Percentiles rank a stretch among this genome's conserved stretches.
Conservation (phyloP, 2,329 filamentous ascomycete genomes). For the Ophiostoma perfectum region DNA sequence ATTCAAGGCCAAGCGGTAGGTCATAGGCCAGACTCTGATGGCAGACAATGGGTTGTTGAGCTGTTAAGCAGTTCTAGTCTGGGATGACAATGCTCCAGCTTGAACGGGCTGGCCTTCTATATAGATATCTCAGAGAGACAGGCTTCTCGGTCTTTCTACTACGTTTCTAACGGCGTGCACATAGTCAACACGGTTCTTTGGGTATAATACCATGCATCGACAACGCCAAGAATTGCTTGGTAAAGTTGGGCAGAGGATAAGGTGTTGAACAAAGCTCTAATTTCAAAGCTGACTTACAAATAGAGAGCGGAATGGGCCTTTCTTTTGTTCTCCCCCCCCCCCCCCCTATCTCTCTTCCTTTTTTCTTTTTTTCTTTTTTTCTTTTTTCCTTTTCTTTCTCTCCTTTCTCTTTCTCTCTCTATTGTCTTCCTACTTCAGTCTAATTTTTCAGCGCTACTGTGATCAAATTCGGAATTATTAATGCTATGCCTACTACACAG, state of each 20-base stretch:
- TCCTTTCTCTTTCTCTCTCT: neutral
- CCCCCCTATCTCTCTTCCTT: neutral
- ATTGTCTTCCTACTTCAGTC: neutral
- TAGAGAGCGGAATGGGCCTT: neutral
- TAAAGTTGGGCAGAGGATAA: constrained; percentile 1
- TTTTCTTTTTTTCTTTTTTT: neutral
- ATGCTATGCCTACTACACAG: neutral
- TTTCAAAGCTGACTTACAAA: neutral
- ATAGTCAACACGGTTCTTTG: neutral
- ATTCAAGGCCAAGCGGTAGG: no score
- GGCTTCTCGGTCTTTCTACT: no score
- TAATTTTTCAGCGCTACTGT: neutral
- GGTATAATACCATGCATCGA: neutral
- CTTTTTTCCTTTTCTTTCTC: neutral
- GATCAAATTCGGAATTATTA: neutral
- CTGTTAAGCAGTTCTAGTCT: no score
- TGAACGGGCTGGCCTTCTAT: no score
- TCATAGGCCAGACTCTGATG: no score
- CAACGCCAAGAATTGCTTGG: neutral
- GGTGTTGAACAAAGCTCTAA: neutral
- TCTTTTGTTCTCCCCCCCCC: neutral
- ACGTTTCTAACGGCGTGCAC: neutral
- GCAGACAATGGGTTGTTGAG: no score
- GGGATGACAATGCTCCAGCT: no score
- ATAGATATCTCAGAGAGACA: no score